Conservation (phyloP, 139 green algal species). For the Chlorella sp. region DNA sequence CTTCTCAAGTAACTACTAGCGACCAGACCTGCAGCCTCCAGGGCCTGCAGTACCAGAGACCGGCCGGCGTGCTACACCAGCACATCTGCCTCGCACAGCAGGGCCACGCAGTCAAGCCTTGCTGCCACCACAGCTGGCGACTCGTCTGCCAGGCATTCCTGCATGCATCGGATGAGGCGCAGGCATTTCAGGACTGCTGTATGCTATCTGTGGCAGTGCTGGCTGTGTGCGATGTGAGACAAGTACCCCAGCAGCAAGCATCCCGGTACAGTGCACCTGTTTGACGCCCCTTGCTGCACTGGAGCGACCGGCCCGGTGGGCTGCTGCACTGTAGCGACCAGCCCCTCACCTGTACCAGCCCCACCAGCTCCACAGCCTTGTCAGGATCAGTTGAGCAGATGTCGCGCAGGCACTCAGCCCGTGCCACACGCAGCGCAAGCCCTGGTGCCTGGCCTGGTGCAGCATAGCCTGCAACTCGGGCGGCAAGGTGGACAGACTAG, state of each 20-base stretch:
- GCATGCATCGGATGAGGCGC: neutral
- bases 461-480: slow-evolving; percentile 15
- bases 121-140: slow-evolving; percentile 42
- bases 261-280: too few relatives aligned
- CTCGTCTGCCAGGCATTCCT: slow-evolving; percentile 46
- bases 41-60: too few relatives aligned
- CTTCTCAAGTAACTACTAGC: too few relatives aligned
- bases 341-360: slow-evolving; percentile 19
- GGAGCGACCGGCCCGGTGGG: too few relatives aligned
- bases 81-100: slow-evolving; percentile 55
- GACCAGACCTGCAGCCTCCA: too few relatives aligned
- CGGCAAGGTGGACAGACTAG: too few relatives aligned
- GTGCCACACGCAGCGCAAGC: slow-evolving; percentile 42
- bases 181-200: neutral
- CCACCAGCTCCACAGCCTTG: slow-evolving; percentile 39
- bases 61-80: slow-evolving; percentile 63
- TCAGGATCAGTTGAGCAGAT: slow-evolving; percentile 35
- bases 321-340: slow-evolving; percentile 11
- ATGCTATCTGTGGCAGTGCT: neutral
- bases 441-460: slow-evolving; percentile 1
- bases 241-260: too few relatives aligned
- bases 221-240: neutral
- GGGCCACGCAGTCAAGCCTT: slow-evolving; percentile 44
- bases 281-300: too few relatives aligned
- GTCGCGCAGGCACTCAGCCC: slow-evolving; percentile 44